phyloP scores from a whole-genome alignment of 352 stramenopile genomes.

The Globisporangium nagaii region DNA sequence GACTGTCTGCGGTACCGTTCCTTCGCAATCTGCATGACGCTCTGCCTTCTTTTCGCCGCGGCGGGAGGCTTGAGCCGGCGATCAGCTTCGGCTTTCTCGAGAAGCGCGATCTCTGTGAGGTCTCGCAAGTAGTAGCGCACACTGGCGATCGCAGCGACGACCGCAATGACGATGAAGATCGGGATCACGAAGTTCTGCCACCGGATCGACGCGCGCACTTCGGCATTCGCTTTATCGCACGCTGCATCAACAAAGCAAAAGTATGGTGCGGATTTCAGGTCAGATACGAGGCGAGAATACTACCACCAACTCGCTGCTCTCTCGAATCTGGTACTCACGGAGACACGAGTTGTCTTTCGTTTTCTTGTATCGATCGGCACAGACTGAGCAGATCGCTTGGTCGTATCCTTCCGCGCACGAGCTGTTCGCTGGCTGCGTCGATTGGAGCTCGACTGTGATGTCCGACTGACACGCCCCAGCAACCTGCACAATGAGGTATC shows the following conservation, averaged over 20 bases:
- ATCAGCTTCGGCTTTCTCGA: constrained; percentile 58
- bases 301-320: not conserved
- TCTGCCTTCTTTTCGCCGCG: constrained; percentile 9
- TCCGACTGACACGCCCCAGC: constrained; percentile 39
- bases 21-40: constrained; percentile 18
- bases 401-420: constrained; percentile 49
- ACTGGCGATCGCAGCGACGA: constrained; percentile 24
- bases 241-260: too few species aligned
- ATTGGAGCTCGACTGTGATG: constrained; percentile 32
- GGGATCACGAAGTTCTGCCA: constrained; percentile 79
- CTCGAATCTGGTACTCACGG: constrained; percentile 42
- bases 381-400: constrained; percentile 67
- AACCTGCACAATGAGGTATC: constrained; percentile 15
- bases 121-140: constrained; percentile 54
- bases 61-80: constrained; percentile 30
- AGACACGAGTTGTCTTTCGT: constrained; percentile 46
- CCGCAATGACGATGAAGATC: constrained; percentile 30
- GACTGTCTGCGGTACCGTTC: constrained; percentile 21
- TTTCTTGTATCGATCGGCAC: constrained; percentile 46
- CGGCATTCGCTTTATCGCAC: constrained; percentile 41
- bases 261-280: too few species aligned
- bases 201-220: constrained; percentile 41
- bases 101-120: constrained; percentile 49
- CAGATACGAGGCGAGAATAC: not conserved
- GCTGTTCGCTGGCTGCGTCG: constrained; percentile 11